Conservation (phyloP, 2,329 filamentous ascomycete genomes). For the Cercospora sojina region DNA sequence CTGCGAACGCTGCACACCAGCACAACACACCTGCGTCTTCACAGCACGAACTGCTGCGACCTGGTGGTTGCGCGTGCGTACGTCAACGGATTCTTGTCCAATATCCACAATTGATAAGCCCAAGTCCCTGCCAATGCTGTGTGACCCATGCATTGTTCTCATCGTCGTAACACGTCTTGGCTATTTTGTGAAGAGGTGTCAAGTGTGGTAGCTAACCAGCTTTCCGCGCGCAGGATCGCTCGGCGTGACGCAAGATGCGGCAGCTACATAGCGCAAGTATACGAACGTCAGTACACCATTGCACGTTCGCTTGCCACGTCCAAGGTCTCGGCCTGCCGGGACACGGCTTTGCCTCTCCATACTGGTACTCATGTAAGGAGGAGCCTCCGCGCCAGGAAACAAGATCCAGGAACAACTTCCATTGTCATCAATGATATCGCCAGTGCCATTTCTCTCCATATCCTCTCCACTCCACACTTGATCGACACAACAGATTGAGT, state of each 20-base stretch:
- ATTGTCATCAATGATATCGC: background rate
- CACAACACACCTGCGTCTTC: background rate
- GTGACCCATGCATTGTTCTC: background rate
- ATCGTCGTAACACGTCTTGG: background rate
- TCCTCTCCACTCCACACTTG: background rate
- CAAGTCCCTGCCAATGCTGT: background rate
- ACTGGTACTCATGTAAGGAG: background rate
- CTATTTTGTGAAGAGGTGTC: slow-evolving; percentile 2
- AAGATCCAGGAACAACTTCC: background rate
- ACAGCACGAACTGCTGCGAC: background rate
- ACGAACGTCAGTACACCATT: background rate
- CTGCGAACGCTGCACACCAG: background rate
- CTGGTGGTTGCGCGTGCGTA: background rate
- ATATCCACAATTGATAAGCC: background rate
- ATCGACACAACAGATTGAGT: background rate
- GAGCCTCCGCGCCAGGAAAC: background rate
- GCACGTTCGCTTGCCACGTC: background rate
- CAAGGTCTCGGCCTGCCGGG: slow-evolving; percentile 1
- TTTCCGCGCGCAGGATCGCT: slow-evolving; percentile 2
- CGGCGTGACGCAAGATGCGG: slow-evolving; percentile 5
- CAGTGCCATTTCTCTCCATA: background rate
- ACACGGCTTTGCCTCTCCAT: background rate
- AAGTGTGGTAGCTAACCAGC: slow-evolving; percentile 4
- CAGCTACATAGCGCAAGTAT: background rate
- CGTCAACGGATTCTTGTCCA: background rate